Evolutionary conservation across 129 eudicot genomes (phyloP).

Genomic region (Cynara cardunculus): DNA sequence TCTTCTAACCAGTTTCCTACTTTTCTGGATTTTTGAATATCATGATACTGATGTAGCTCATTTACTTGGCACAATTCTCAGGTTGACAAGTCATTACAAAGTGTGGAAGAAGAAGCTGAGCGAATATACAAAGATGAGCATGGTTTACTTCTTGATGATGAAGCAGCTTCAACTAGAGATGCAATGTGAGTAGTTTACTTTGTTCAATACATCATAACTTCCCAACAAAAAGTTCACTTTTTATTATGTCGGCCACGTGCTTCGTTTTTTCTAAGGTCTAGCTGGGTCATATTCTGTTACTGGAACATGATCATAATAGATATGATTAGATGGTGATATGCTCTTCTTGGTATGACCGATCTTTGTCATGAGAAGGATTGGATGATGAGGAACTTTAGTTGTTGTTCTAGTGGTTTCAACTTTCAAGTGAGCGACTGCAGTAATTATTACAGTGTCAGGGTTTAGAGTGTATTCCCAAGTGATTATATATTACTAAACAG

Average conservation of each 20-base stretch:
- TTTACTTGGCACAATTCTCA: slow-evolving; percentile 21
- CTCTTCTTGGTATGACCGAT: neutral
- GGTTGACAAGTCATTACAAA: slow-evolving; percentile 92
- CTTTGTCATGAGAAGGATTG: neutral
- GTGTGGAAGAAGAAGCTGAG: slow-evolving; percentile 98
- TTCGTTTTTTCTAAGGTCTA: neutral
- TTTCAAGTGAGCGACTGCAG: neutral
- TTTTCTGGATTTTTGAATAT: neutral
- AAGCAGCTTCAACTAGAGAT: slow-evolving; percentile 94
- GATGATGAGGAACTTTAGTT: neutral
- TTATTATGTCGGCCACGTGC: neutral
- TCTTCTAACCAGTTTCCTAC: neutral
- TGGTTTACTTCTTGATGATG: slow-evolving; percentile 82
- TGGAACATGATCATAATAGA: neutral
- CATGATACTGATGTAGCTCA: neutral
- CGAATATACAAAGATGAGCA: slow-evolving; percentile 87
- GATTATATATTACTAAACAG: neutral
- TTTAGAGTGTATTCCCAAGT: neutral
- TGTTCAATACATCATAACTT: neutral
- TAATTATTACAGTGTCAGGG: neutral
- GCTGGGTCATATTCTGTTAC: neutral
- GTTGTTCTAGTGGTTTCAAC: neutral
- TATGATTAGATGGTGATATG: neutral
- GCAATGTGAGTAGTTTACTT: slow-evolving; percentile 66
- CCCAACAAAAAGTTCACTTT: neutral